phyloP scores from a whole-genome alignment of 2,329 filamentous ascomycete species.

The Lachnellula suecica region DNA sequence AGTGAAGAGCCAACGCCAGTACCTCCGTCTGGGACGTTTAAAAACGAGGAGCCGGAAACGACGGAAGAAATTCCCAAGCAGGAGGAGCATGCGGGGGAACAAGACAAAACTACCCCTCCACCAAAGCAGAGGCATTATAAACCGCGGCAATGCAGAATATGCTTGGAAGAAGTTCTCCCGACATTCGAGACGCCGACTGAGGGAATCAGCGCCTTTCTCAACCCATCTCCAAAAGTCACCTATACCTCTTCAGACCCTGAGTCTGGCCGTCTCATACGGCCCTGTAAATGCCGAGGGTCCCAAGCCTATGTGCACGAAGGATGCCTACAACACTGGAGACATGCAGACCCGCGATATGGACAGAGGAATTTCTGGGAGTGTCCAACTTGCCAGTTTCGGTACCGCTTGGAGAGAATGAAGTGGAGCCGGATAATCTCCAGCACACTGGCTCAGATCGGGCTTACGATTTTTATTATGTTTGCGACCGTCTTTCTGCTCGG shows the following conservation, averaged over 20 bases:
- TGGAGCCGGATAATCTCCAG: slow-evolving; percentile 72
- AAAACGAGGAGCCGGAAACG: slow-evolving; percentile 10
- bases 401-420: slow-evolving; percentile 73
- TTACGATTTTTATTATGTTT: slow-evolving; percentile 73
- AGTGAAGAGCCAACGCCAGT: slow-evolving; percentile 3
- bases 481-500: slow-evolving; percentile 78
- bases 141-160: slow-evolving; percentile 83
- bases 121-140: slow-evolving; percentile 54
- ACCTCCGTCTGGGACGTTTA: slow-evolving; percentile 14
- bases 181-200: slow-evolving; percentile 56
- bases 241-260: slow-evolving; percentile 76
- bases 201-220: slow-evolving; percentile 54
- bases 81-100: slow-evolving; percentile 19
- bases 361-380: slow-evolving; percentile 81
- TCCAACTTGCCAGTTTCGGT: slow-evolving; percentile 82
- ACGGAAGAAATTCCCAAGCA: slow-evolving; percentile 4
- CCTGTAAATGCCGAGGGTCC: slow-evolving; percentile 91
- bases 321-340: slow-evolving; percentile 81
- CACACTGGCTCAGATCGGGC: slow-evolving; percentile 60
- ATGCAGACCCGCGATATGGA: slow-evolving; percentile 63
- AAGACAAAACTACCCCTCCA: slow-evolving; percentile 22
- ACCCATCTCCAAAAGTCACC: slow-evolving; percentile 54
- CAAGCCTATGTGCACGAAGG: slow-evolving; percentile 93
- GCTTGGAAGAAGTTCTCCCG: slow-evolving; percentile 68
- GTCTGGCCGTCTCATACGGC: slow-evolving; percentile 77